Evolutionary conservation across 2,329 filamentous ascomycete species (phyloP).

Genomic region (Eutypella sp.): DNA sequence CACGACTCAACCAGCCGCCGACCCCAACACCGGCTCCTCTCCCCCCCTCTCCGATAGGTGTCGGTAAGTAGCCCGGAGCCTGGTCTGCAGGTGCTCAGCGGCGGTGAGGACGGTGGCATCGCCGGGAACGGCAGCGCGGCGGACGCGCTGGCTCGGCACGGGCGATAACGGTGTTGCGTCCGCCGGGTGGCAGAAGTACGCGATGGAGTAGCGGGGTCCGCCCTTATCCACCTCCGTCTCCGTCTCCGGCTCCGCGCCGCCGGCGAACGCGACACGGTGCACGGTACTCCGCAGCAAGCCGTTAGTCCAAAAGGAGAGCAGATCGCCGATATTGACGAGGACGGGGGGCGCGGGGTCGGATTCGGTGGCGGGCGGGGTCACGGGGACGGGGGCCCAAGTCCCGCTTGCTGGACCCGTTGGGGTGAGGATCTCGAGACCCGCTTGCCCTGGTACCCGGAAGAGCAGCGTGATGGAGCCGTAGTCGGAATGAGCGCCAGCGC

Average conservation of each 20-base stretch:
- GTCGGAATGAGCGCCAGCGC: constrained; percentile 89
- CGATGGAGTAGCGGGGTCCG: constrained; percentile 59
- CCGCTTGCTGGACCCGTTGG: no score
- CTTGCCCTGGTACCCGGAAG: constrained; percentile 80
- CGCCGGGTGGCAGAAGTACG: constrained; percentile 64
- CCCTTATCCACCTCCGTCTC: constrained; percentile 40
- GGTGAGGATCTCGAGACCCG: constrained; percentile 78
- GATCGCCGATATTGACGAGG: constrained; percentile 69
- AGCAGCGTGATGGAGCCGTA: constrained; percentile 71
- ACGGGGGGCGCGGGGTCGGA: constrained; percentile 62
- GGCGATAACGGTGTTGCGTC: constrained; percentile 46
- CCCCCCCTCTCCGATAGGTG: constrained; percentile 45
- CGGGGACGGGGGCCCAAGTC: constrained; percentile 60
- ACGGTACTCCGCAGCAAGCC: constrained; percentile 83
- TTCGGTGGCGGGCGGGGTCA: constrained; percentile 57
- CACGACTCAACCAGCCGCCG: no score
- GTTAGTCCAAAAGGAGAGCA: constrained; percentile 83
- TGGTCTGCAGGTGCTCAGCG: constrained; percentile 57
- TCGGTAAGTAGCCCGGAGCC: constrained; percentile 55
- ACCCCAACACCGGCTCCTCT: no score
- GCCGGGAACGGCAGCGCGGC: constrained; percentile 16
- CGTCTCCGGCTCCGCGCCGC: constrained; percentile 29
- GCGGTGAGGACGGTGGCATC: constrained; percentile 49
- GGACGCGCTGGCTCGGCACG: constrained; percentile 57
- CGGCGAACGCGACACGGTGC: constrained; percentile 77